Base-by-base conservation (phyloP, 2,329 filamentous ascomycete species). In the Aspergillus aculeatinus region DNA sequence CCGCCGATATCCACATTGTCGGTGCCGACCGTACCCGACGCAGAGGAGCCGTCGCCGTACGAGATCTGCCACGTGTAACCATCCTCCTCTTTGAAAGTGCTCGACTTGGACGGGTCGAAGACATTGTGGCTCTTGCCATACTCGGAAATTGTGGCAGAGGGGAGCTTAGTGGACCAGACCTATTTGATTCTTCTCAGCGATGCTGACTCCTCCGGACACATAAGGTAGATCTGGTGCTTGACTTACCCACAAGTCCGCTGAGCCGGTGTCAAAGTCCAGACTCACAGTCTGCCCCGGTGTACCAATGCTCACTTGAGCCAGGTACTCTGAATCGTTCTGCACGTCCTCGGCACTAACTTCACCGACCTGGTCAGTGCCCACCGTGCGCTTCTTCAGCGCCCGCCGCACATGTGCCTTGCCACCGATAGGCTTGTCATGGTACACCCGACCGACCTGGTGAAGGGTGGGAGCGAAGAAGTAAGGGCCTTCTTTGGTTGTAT, bases 231-330 rank as follows among this genome's bases (percentile, higher is more conserved):
- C 27, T 29, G 27, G 27, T 35, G 39, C 14, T 44, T n/a, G 54
- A 63, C 79, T 66, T 76, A 86, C 84, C 88, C 87, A 91, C 23
- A 89, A 79, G 77, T 91, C 89, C 21, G 87, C 82, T 11, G 86
- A 89, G 21, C 88, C 88, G 44, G 88, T 90, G 71, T 91, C 89
- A 62, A 91, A 90, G 68, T 90, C 83, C 14, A 90, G 73, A 63
- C 81, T 82, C 48, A 87, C 65, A 50, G 76, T 85, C 76, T 91
- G 88, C 1, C 81, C 74, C 16, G 88, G 88, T 1, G 83, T 87
- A 29, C 89, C 89, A 61, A 91, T 87, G 14, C 76, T 70, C 27
- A 91, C 84, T 31, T 84, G 80, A 51, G 83, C 87, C 23, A 90
- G 81, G 70, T 90, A 90, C 75, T 84, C 75, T 5, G 83, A 77